phyloP scores from a whole-genome alignment of 78 protist species.

The Dictyostelium firmibasis region DNA sequence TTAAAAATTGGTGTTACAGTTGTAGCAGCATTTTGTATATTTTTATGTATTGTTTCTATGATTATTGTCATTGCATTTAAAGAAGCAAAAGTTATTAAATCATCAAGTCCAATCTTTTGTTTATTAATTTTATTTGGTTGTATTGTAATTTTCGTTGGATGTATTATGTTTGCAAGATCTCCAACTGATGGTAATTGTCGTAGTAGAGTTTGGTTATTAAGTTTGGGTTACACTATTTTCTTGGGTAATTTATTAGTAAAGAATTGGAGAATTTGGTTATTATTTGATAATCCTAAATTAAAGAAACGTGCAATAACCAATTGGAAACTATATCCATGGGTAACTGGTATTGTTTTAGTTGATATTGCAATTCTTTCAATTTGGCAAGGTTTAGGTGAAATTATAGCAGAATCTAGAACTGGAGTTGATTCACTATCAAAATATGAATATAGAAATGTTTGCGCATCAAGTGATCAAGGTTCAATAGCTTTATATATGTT shows the following conservation, averaged over 20 bases:
- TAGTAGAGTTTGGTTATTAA: constrained; percentile 17
- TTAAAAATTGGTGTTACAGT: constrained; percentile 24
- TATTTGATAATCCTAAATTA: constrained; percentile 46
- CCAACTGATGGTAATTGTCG: constrained; percentile 18
- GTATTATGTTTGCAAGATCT: constrained; percentile 9
- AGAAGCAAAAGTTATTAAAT: constrained; percentile 13
- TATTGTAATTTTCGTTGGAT: not conserved
- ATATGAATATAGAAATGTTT: constrained; percentile 14
- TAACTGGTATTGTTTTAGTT: not conserved
- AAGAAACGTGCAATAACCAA: constrained; percentile 19
- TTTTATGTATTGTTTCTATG: not conserved
- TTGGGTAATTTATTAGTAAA: constrained; percentile 29
- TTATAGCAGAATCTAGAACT: not conserved
- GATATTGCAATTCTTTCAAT: not conserved
- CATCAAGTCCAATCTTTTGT: constrained; percentile 47
- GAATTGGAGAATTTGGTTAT: constrained; percentile 53
- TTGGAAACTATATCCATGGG: constrained; percentile 15
- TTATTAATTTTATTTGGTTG: constrained; percentile 24
- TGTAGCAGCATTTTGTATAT: not conserved
- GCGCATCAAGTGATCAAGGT: not conserved
- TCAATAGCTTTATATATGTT: not conserved
- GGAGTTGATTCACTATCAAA: not conserved
- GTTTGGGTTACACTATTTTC: constrained; percentile 19
- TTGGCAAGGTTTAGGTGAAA: constrained; percentile 8
- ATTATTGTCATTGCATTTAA: not conserved